Base-by-base conservation (phyloP, 2,329 filamentous ascomycete species). In the Elsinoe arachidis region DNA sequence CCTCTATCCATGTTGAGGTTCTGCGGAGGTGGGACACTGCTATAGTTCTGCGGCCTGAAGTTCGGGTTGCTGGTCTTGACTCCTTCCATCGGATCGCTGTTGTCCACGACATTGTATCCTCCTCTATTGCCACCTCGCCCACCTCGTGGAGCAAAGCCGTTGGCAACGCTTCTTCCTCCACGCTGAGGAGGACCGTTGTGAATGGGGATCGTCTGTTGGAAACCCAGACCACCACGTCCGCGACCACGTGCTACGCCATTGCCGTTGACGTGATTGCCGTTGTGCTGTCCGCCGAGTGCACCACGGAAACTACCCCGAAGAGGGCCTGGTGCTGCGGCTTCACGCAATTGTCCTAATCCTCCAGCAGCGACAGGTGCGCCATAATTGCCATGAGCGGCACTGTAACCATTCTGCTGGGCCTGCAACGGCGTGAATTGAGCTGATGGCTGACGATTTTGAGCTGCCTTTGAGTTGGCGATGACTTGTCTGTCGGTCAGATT, bases 401-500 rank as follows among this genome's bases (percentile, higher is more conserved):
- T 38, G 71, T 79, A 84, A 10, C 63, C 61, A 23, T 69, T 68
- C 30, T 64, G 61, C n/a, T 61, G 63, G n/a, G 63, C 61, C 21
- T 64, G 58, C 7, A 68, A 60, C 2, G 67, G 66, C 5, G 61
- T 59, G 57, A 61, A 63, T 5, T 41, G 41, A 21, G 54, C 54
- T 6, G 54, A 56, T 19, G 59, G 57, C n/a, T 56, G 43, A 14
- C 57, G 53, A 33, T 43, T 58, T 26, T 56, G 52, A 35, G 55
- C 53, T n/a, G 68, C 68, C 53, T 74, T 39, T 67, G 71, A 63
- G 73, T 80, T 80, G 60, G 74, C 85, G 41, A 95, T 77, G 17
- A 96, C 80, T 73, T 99, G 93, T 64, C 82, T 86, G 67, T 91
- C 79, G 1, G 85, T 86, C 58, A 95, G 77, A 73, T 99, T 99